A percentile compares a stretch with the other conserved stretches of the same genome.
Conservation (phyloP, 116 monocot species). For the Dioscorea cayenensis region DNA sequence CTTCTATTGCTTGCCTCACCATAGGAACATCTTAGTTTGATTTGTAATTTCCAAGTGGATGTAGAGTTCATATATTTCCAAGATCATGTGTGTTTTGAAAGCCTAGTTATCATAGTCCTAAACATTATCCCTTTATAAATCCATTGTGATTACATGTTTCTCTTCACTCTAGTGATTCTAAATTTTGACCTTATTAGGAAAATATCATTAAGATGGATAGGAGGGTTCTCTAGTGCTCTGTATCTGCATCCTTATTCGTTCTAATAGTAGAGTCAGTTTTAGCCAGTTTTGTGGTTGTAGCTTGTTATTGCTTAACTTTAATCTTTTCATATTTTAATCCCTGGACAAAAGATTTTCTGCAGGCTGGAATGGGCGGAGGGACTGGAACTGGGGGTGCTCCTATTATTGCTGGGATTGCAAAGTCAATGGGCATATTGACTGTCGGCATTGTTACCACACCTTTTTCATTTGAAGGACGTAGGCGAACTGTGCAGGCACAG, state of each 20-base stretch:
- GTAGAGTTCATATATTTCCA: too few relatives aligned
- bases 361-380: slow-evolving; percentile 80
- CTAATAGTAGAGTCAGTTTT: background rate
- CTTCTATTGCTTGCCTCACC: background rate
- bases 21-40: background rate
- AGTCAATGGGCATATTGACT: slow-evolving; percentile 65
- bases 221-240: too few relatives aligned
- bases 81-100: too few relatives aligned
- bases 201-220: too few relatives aligned
- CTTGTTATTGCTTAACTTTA: background rate
- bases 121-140: too few relatives aligned
- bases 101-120: too few relatives aligned
- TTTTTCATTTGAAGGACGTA: slow-evolving; percentile 61
- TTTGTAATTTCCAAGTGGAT: background rate
- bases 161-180: too few relatives aligned
- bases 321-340: background rate
- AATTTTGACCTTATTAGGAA: too few relatives aligned
- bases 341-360: slow-evolving; percentile 1
- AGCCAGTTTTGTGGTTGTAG: background rate
- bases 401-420: slow-evolving; percentile 59
- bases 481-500: slow-evolving; percentile 58
- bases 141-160: too few relatives aligned
- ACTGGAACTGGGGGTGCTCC: slow-evolving; percentile 82
- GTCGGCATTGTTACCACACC: slow-evolving; percentile 72
- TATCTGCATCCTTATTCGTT: too few relatives aligned